These are phyloP conservation scores for Xerocomellus chrysenteron DNA, from an alignment of 768 basidiomycete genomes.

Conservation along the genomic window DNA sequence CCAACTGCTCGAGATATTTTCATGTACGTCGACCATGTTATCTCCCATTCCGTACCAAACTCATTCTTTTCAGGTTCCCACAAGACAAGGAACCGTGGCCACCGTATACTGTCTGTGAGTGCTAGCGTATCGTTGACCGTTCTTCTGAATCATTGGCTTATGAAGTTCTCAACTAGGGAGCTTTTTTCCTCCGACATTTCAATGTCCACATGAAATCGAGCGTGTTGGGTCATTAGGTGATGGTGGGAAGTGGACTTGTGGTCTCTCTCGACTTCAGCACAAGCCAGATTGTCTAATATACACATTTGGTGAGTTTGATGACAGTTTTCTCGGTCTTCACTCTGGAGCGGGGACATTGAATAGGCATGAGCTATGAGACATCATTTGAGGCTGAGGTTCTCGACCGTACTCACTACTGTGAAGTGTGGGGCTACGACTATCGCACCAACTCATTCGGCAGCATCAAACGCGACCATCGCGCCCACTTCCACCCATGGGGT, in stretches of 20 bases:
- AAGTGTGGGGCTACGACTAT: constrained; percentile 64
- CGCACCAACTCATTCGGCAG: constrained; percentile 34
- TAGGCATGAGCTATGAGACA: constrained; percentile 57
- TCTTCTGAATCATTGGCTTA: background rate
- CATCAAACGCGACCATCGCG: constrained; percentile 35
- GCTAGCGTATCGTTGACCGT: background rate
- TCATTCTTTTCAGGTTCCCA: constrained; percentile 45
- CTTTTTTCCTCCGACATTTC: constrained; percentile 45
- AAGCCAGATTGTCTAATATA: constrained; percentile 61
- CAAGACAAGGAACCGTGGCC: constrained; percentile 53
- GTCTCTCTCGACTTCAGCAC: constrained; percentile 50
- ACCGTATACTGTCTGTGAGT: constrained; percentile 57
- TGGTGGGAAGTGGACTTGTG: constrained; percentile 73
- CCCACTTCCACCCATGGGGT: constrained; percentile 44
- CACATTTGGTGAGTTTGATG: constrained; percentile 47
- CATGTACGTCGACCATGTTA: constrained; percentile 29
- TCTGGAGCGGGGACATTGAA: background rate
- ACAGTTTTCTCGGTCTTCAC: background rate
- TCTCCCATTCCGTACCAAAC: constrained; percentile 1
- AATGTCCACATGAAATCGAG: constrained; percentile 44
- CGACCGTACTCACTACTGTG: constrained; percentile 43
- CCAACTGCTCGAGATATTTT: constrained; percentile 47
- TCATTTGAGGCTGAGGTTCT: constrained; percentile 64
- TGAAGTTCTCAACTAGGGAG: constrained; percentile 35
- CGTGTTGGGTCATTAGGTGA: constrained; percentile 55